These are phyloP conservation scores for Monosporascus sp. DNA, from an alignment of 2,329 filamentous ascomycete species.

Conservation along the genomic window DNA sequence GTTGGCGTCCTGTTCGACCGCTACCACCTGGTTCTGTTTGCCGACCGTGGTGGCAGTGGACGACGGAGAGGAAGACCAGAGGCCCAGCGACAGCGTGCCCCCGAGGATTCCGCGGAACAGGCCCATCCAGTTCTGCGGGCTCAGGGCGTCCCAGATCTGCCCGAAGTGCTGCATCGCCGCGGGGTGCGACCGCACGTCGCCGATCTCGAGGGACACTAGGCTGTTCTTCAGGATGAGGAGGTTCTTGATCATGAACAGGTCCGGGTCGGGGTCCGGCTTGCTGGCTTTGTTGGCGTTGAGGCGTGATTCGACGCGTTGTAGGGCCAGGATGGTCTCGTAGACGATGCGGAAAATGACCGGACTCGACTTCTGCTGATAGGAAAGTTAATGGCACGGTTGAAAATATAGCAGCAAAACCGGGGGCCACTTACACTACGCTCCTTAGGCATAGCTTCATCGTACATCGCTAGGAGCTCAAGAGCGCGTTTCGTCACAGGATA, in stretches of 20 bases:
- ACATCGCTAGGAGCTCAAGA: constrained; percentile 53
- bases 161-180: constrained; percentile 55
- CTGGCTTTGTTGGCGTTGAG: constrained; percentile 57
- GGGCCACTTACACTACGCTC: constrained; percentile 50
- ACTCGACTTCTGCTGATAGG: constrained; percentile 44
- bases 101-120: constrained; percentile 54
- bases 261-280: constrained; percentile 59
- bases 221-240: constrained; percentile 93
- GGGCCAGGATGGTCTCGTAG: constrained; percentile 78
- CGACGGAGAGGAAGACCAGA: constrained; percentile 23
- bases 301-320: constrained; percentile 68
- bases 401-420: neutral
- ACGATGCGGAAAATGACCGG: constrained; percentile 66
- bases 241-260: constrained; percentile 92
- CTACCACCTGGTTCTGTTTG: constrained; percentile 8
- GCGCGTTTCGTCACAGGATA: constrained; percentile 54
- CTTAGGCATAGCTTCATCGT: constrained; percentile 60
- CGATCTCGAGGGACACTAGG: constrained; percentile 92
- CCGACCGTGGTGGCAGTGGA: constrained; percentile 11
- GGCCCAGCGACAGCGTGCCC: constrained; percentile 38
- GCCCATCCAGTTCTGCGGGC: constrained; percentile 51
- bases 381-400: constrained; percentile 2
- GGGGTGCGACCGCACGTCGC: constrained; percentile 51
- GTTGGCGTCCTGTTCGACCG: constrained; percentile 47
- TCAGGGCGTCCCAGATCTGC: constrained; percentile 60